Conservation (phyloP, 176 grass and related monocot genomes). For the Lolium multiflorum region DNA sequence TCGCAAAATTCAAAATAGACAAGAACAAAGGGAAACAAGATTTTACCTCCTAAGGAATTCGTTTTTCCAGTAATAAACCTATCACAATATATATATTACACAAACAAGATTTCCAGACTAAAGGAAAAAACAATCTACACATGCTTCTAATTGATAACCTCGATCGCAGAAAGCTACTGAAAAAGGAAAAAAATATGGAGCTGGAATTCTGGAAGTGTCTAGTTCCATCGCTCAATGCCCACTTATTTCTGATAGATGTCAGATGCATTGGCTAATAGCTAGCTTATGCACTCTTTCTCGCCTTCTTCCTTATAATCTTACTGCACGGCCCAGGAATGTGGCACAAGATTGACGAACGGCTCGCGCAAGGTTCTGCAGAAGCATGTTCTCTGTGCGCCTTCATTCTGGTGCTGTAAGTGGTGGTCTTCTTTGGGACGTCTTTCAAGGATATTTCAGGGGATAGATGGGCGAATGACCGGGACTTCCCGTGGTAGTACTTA, state of each 20-base stretch:
- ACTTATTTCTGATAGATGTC: conserved; percentile 21
- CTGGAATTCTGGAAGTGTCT: not conserved
- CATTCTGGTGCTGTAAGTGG: conserved; percentile 47
- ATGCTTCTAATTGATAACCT: not conserved
- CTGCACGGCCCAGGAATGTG: conserved; percentile 27
- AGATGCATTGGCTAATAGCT: not conserved
- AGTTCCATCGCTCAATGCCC: not conserved
- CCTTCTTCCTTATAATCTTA: conserved; percentile 58
- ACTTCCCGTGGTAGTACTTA: conserved; percentile 59
- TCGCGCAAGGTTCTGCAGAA: conserved; percentile 40
- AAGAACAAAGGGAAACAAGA: not conserved
- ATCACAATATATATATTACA: not conserved
- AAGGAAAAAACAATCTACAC: not conserved
- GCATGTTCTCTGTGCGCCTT: conserved; percentile 48
- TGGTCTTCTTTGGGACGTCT: conserved; percentile 58
- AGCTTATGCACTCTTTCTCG: conserved; percentile 13
- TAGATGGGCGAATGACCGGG: conserved; percentile 63
- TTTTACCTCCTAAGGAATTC: not conserved
- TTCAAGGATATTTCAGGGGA: conserved; percentile 32
- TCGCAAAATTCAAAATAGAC: not conserved
- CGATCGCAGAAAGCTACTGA: not conserved
- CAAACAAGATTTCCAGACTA: not conserved
- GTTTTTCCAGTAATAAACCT: not conserved
- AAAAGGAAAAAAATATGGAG: not conserved
- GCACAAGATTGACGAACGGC: conserved; percentile 7